These are phyloP conservation scores for Phlegmacium glaucopus DNA, from an alignment of 768 basidiomycete genomes.

Conservation along the genomic window DNA sequence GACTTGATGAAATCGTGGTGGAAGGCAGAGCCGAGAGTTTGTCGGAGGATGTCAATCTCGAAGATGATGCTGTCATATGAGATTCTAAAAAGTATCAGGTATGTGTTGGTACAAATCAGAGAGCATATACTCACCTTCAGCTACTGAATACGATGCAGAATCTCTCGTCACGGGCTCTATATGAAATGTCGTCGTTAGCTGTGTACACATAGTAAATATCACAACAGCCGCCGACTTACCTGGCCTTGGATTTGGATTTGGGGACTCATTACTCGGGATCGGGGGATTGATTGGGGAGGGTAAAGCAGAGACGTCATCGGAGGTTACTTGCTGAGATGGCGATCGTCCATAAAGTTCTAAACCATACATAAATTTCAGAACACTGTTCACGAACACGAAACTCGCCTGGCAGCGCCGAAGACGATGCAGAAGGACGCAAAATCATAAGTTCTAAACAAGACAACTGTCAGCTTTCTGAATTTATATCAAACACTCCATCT, in stretches of 20 bases:
- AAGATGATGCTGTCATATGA: conserved; percentile 33
- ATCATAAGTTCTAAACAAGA: too few relatives aligned
- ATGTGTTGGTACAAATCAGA: neutral
- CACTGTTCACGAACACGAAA: neutral
- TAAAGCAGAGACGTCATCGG: too few relatives aligned
- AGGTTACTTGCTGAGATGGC: too few relatives aligned
- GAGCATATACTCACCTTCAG: neutral
- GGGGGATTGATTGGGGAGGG: too few relatives aligned
- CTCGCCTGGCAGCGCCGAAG: neutral
- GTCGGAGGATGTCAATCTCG: conserved; percentile 45
- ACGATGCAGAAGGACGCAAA: too few relatives aligned
- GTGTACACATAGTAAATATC: neutral
- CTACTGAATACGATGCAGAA: neutral
- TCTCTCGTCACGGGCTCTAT: neutral
- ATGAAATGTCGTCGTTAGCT: neutral
- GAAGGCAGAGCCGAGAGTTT: conserved; percentile 40
- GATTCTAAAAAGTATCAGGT: conserved; percentile 5
- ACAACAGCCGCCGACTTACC: neutral
- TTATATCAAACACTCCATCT: too few relatives aligned
- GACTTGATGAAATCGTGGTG: conserved; percentile 21
- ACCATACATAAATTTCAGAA: neutral
- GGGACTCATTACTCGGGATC: too few relatives aligned
- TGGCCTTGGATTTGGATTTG: neutral
- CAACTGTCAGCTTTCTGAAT: too few relatives aligned
- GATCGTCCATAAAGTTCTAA: too few relatives aligned